Conservation (phyloP, 148 eudicot genomes). For the Arctostaphylos glauca region DNA sequence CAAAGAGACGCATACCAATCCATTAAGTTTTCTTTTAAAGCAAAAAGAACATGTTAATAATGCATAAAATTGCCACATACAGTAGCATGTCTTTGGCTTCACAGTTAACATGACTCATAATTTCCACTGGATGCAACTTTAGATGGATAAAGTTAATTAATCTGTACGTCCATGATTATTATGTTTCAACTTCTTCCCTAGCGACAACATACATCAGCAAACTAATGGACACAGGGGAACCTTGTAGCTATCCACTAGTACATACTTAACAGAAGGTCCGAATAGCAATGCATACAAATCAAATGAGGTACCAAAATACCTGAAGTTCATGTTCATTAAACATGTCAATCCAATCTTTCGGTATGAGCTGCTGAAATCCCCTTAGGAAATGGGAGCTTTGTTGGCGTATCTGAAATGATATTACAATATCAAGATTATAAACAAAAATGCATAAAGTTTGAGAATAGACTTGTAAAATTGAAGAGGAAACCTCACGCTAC, state of each 20-base stretch:
- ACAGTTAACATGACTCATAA: background rate
- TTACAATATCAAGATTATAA: slow-evolving; percentile 5
- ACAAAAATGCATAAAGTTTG: background rate
- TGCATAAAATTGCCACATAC: background rate
- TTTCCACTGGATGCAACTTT: background rate
- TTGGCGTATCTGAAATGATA: slow-evolving; percentile 73
- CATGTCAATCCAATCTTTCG: slow-evolving; percentile 95
- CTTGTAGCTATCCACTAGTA: background rate
- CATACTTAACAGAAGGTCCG: background rate
- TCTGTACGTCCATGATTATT: background rate
- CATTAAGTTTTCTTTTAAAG: background rate
- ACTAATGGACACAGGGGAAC: background rate
- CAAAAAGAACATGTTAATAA: background rate
- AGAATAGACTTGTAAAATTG: slow-evolving; percentile 6
- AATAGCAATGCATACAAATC: background rate
- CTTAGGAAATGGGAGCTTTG: slow-evolving; percentile 82
- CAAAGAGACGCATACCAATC: background rate
- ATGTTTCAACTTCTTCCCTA: background rate
- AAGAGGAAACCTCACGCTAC: slow-evolving; percentile 26
- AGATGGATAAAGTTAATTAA: background rate
- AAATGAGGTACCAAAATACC: slow-evolving; percentile 36
- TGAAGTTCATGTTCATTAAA: slow-evolving; percentile 98
- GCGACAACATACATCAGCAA: background rate
- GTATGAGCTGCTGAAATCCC: slow-evolving; percentile 92
- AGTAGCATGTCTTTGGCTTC: background rate